Base-by-base conservation (phyloP, 1,139 yeast genomes). In the Candida glucosophila region DNA sequence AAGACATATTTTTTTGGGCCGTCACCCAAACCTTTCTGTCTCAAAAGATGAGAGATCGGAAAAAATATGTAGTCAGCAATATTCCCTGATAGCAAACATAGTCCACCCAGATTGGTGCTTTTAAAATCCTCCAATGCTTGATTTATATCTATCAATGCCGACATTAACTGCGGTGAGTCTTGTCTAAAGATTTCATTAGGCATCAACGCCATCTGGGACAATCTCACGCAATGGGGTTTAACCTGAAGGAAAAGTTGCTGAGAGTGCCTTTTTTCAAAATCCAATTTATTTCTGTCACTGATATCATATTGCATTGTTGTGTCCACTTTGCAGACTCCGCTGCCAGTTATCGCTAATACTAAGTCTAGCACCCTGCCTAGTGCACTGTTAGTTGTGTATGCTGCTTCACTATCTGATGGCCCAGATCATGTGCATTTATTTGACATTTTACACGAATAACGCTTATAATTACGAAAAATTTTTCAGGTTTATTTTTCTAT, bases 11-110 rank as follows among this genome's bases (percentile, higher is more conserved):
- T 35, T 2, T 43, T 37, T 3, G 47, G 41, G 1, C 32, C 17
- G 16, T 44, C 52, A 14, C 36, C 37, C 14, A 62, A 39, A 5
- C 23, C 24, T 5, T 49, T 40, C 20, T 48, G 54, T 32, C 57
- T 55, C 17, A 63, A 35, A 19, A 61, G 32, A 22, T 41, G 44
- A 2, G 68, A 52, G 10, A 63, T 29, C 1, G 70, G 70, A 29
- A 51, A 60, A 36, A 63, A 63, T 3, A 63, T 41, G 31, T 63
- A 63, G 38, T 63, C 69, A 0, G 67, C 67, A 12, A 63, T 31
- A 15, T 50, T 56, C 5, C 52, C 38, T 2, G 60, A 40, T 6
- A 59, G 28, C 6, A 37, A 27, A 30, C 55, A 58, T 3, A 41
- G 33, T 5, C 30, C 39, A 12, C n/a, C 14, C 5, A 12, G 5